These are phyloP conservation scores for Pulveroboletus sp. DNA, from an alignment of 768 basidiomycete species.

Conservation along the genomic window DNA sequence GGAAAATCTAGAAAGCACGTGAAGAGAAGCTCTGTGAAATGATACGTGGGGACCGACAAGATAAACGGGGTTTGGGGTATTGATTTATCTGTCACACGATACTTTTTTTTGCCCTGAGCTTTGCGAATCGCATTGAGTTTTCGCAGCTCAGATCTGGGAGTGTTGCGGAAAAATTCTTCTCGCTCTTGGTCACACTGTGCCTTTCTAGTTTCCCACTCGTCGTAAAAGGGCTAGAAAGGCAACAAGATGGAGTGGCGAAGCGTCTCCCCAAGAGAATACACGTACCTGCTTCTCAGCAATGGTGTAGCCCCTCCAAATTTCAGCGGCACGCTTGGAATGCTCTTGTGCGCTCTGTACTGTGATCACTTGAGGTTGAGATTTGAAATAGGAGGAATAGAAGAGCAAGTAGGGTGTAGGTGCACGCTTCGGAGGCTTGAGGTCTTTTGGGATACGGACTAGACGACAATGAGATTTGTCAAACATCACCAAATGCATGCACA, in stretches of 20 bases:
- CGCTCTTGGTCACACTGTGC: constrained; percentile 18
- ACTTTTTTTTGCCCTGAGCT: constrained; percentile 22
- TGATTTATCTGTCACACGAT: constrained; percentile 1
- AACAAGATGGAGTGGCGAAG: not conserved
- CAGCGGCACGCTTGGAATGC: constrained; percentile 19
- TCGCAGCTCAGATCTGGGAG: constrained; percentile 18
- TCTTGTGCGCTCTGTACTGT: not conserved
- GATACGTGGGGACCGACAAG: constrained; percentile 10
- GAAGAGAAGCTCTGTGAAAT: not conserved
- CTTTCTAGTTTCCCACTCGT: constrained; percentile 16
- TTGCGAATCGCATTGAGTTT: constrained; percentile 34
- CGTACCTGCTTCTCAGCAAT: constrained; percentile 36
- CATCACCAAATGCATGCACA: constrained; percentile 1
- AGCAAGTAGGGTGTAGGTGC: constrained; percentile 25
- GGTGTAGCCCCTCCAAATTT: constrained; percentile 32
- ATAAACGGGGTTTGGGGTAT: constrained; percentile 19
- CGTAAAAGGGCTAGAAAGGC: constrained; percentile 25
- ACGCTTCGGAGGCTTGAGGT: constrained; percentile 26
- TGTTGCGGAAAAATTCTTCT: constrained; percentile 28
- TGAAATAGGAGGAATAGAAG: constrained; percentile 20
- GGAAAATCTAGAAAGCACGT: constrained; percentile 15
- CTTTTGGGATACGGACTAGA: constrained; percentile 13
- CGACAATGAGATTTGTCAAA: constrained; percentile 5
- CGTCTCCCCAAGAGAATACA: not conserved
- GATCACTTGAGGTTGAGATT: not conserved